Evolutionary conservation across 2,329 filamentous ascomycete species (phyloP).

Genomic region (Sporothrix euskadiensis): DNA sequence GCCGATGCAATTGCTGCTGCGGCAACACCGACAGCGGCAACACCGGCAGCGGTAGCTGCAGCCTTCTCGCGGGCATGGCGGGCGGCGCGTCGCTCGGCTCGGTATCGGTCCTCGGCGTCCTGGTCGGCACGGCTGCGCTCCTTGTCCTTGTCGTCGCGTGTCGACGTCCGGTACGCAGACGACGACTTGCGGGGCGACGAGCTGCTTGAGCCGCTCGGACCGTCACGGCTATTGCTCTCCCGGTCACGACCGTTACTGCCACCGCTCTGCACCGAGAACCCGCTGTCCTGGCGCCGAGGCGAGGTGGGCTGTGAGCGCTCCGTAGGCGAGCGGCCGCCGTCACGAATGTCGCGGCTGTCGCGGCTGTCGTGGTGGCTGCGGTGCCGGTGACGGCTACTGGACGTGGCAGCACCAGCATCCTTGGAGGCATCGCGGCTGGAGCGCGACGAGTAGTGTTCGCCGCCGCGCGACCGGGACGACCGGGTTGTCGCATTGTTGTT

Average conservation of each 20-base stretch:
- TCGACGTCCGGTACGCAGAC: slow-evolving; percentile 17
- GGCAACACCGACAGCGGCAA: slow-evolving; percentile 36
- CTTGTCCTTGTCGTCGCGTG: neutral
- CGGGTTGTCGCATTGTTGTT: slow-evolving; percentile 38
- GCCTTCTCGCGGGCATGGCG: slow-evolving; percentile 40
- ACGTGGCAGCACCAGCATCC: slow-evolving; percentile 31
- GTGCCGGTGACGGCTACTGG: slow-evolving; percentile 32
- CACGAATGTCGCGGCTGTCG: slow-evolving; percentile 36
- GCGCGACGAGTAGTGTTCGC: slow-evolving; percentile 45
- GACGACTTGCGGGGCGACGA: slow-evolving; percentile 31
- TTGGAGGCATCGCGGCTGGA: slow-evolving; percentile 40
- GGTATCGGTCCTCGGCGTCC: slow-evolving; percentile 49
- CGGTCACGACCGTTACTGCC: neutral
- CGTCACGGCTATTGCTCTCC: neutral
- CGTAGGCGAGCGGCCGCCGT: slow-evolving; percentile 38
- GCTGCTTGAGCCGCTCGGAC: slow-evolving; percentile 27
- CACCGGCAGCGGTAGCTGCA: slow-evolving; percentile 24
- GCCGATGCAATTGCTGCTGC: slow-evolving; percentile 33
- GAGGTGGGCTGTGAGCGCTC: slow-evolving; percentile 42
- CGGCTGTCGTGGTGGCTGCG: slow-evolving; percentile 32
- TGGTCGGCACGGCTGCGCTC: slow-evolving; percentile 22
- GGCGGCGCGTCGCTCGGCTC: slow-evolving; percentile 47
- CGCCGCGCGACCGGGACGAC: slow-evolving; percentile 42
- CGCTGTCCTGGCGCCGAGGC: slow-evolving; percentile 51
- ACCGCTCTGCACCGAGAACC: slow-evolving; percentile 38